Evolutionary conservation across 2,329 filamentous ascomycete genomes (phyloP).

Genomic region (Monascus ruber): DNA sequence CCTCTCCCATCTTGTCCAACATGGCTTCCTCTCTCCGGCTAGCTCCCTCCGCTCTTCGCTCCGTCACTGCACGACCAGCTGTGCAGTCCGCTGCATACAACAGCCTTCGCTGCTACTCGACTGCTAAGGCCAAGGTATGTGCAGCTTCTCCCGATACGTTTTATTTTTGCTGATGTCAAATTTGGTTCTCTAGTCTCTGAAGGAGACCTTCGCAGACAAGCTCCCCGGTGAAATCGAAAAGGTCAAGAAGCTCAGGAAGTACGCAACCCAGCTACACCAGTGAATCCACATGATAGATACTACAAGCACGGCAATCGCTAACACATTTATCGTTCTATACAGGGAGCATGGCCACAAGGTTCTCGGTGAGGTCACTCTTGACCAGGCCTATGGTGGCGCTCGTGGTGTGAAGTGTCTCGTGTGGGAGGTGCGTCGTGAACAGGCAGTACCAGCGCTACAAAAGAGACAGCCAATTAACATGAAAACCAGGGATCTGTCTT

Average conservation of each 20-base stretch:
- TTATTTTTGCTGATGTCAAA: conserved; percentile 15
- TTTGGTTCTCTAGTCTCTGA: conserved; percentile 59
- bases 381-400: conserved; percentile 98
- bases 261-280: conserved; percentile 27
- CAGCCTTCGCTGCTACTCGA: conserved; percentile 80
- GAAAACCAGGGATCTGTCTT: conserved; percentile 66
- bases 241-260: conserved; percentile 98
- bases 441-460: not conserved
- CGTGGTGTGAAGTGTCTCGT: conserved; percentile 98
- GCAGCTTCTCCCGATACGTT: conserved; percentile 12
- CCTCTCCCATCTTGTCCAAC: conserved; percentile 33
- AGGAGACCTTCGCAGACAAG: conserved; percentile 95
- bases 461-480: not conserved
- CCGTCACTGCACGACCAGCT: conserved; percentile 56
- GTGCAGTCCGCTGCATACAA: conserved; percentile 64
- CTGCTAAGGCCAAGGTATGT: conserved; percentile 68
- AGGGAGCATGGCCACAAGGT: conserved; percentile 94
- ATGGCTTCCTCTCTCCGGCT: conserved; percentile 81
- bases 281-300: too few species aligned
- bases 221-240: conserved; percentile 95
- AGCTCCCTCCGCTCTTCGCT: conserved; percentile 69
- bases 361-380: conserved; percentile 92
- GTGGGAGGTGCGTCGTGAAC: conserved; percentile 58
- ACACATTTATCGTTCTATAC: conserved; percentile 8
- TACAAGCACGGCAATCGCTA: too few species aligned